phyloP scores from a whole-genome alignment of 495 filamentous ascomycete genomes.

The Penicillium fimorum region DNA sequence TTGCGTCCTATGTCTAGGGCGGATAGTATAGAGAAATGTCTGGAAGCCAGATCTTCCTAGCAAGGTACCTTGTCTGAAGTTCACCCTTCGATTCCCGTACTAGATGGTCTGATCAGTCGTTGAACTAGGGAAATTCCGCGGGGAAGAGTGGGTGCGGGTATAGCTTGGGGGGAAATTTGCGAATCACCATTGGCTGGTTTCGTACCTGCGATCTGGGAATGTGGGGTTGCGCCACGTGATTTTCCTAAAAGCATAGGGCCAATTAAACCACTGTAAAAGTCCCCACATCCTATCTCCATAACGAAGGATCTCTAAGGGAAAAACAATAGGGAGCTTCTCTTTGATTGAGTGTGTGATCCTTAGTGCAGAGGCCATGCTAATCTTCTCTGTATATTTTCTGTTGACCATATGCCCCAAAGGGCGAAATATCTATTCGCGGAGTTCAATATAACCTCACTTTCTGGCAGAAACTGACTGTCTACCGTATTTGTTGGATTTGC shows the following conservation, averaged over 20 bases:
- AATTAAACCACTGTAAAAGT: neutral
- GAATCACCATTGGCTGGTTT: neutral
- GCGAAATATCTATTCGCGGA: constrained; percentile 23
- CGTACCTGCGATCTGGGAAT: neutral
- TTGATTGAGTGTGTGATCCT: constrained; percentile 99
- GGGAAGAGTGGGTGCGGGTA: neutral
- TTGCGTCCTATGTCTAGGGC: neutral
- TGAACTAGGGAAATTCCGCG: constrained; percentile 5
- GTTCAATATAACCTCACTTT: neutral
- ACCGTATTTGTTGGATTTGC: neutral
- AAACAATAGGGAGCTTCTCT: constrained; percentile 88
- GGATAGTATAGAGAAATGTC: neutral
- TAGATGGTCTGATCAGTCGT: neutral
- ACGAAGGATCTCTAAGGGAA: constrained; percentile 16
- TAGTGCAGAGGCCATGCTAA: constrained; percentile 99
- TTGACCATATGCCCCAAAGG: constrained; percentile 78
- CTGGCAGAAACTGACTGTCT: neutral
- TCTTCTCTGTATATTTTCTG: constrained; percentile 86
- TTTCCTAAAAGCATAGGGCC: neutral
- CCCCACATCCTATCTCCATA: neutral
- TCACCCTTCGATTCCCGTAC: neutral
- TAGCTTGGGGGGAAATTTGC: neutral
- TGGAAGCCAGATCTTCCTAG: neutral
- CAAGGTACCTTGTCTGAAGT: neutral
- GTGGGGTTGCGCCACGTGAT: neutral